Conservation (phyloP, 768 basidiomycete species). For the Mycena floridula region DNA sequence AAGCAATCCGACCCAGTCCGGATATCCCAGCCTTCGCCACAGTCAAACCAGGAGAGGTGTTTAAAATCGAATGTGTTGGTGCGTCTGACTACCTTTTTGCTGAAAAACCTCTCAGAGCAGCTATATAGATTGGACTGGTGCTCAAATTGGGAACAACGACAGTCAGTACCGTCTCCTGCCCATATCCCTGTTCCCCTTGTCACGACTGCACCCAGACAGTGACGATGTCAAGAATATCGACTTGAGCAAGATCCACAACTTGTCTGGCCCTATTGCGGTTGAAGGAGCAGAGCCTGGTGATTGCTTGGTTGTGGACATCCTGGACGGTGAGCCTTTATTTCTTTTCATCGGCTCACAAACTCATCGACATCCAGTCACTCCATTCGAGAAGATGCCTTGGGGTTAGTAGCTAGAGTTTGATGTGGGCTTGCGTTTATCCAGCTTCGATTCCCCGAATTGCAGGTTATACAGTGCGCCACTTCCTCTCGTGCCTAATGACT, state of each 20-base stretch:
- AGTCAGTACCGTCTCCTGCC: conserved; percentile 28
- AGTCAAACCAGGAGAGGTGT: conserved; percentile 56
- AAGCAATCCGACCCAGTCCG: conserved; percentile 31
- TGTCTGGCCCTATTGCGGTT: conserved; percentile 71
- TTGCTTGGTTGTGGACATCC: conserved; percentile 71
- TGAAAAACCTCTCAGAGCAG: not conserved
- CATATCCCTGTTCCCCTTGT: not conserved
- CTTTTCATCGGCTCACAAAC: not conserved
- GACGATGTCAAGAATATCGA: conserved; percentile 68
- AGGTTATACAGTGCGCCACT: not conserved
- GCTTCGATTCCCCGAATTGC: too few relatives aligned
- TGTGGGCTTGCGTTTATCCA: not conserved
- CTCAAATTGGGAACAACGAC: conserved; percentile 74
- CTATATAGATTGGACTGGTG: conserved; percentile 66
- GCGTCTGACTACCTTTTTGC: conserved; percentile 9
- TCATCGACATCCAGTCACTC: conserved; percentile 35
- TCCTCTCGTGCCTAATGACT: not conserved
- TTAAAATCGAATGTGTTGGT: conserved; percentile 70
- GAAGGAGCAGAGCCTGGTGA: conserved; percentile 77
- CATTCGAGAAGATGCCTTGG: conserved; percentile 77
- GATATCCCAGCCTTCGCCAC: conserved; percentile 58
- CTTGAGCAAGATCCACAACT: conserved; percentile 60
- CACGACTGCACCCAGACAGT: conserved; percentile 31
- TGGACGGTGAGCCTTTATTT: conserved; percentile 46
- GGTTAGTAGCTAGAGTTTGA: conserved; percentile 54